Conservation (phyloP, 768 basidiomycete species). For the Hortiboletus flavorubellus region DNA sequence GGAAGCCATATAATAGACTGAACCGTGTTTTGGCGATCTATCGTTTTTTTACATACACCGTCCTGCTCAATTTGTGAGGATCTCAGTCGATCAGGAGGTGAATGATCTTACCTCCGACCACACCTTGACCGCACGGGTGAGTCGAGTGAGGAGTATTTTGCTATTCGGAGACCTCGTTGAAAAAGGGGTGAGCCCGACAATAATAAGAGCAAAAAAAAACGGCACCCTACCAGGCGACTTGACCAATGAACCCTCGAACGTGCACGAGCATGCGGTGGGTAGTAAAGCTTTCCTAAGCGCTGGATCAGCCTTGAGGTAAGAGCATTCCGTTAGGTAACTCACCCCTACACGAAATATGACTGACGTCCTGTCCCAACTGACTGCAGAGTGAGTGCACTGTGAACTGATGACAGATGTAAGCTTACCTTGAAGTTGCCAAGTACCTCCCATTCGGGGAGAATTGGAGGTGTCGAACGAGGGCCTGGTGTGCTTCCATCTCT, state of each 20-base stretch:
- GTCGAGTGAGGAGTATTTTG: conserved; percentile 43
- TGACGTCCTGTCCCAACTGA: conserved; percentile 50
- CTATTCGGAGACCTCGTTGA: conserved; percentile 47
- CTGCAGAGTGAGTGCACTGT: conserved; percentile 8
- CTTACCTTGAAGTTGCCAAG: conserved; percentile 51
- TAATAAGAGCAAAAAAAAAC: not conserved
- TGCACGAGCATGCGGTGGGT: conserved; percentile 50
- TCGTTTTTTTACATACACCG: conserved; percentile 49
- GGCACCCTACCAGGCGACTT: conserved; percentile 46
- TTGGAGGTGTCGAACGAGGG: conserved; percentile 51
- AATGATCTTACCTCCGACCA: conserved; percentile 44
- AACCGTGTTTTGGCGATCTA: conserved; percentile 43
- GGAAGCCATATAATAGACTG: conserved; percentile 56
- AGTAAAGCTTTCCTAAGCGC: conserved; percentile 38
- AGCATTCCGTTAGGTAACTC: conserved; percentile 20
- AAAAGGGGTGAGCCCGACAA: conserved; percentile 1
- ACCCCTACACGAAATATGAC: conserved; percentile 49
- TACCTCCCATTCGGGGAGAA: conserved; percentile 55
- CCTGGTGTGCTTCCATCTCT: conserved; percentile 43
- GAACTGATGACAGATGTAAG: not conserved
- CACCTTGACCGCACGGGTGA: conserved; percentile 47
- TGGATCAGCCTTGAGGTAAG: conserved; percentile 13
- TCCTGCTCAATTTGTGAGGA: conserved; percentile 32
- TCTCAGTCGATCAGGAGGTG: not conserved
- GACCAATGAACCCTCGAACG: conserved; percentile 50